Evolutionary conservation across 2,329 filamentous ascomycete species (phyloP).

Genomic region (Cadophora luteo-olivacea): DNA sequence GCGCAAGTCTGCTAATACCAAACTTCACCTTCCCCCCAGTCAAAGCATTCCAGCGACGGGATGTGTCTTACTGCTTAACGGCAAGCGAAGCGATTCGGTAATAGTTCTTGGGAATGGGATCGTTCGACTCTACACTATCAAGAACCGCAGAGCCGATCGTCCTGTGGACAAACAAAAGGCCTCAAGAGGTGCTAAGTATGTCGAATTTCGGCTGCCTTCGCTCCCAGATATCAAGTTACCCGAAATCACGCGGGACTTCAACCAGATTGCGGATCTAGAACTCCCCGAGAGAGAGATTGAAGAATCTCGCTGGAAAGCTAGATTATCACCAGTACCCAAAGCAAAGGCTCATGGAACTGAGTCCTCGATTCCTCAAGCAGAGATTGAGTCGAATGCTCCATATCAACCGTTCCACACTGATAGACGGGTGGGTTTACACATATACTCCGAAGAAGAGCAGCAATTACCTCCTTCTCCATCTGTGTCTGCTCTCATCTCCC

Average conservation of each 20-base stretch:
- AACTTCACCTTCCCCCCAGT: conserved; percentile 69
- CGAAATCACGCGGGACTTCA: conserved; percentile 61
- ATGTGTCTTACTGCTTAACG: conserved; percentile 70
- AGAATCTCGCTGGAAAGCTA: conserved; percentile 47
- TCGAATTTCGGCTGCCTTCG: conserved; percentile 69
- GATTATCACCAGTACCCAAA: conserved; percentile 47
- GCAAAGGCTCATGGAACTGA: conserved; percentile 52
- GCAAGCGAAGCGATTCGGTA: conserved; percentile 66
- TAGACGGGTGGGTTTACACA: conserved; percentile 77
- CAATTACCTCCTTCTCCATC: conserved; percentile 34
- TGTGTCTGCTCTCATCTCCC: conserved; percentile 38
- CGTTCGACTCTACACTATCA: conserved; percentile 64
- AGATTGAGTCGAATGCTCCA: conserved; percentile 94
- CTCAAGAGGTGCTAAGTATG: conserved; percentile 46
- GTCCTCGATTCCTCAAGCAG: conserved; percentile 75
- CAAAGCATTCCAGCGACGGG: conserved; percentile 59
- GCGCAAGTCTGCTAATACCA: conserved; percentile 77
- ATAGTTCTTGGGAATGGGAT: conserved; percentile 70
- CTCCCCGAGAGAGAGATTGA: conserved; percentile 39
- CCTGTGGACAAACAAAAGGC: conserved; percentile 63
- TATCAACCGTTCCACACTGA: conserved; percentile 98
- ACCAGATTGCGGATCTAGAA: conserved; percentile 48
- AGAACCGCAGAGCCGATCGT: conserved; percentile 55
- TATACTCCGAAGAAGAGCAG: conserved; percentile 54
- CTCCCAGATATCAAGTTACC: conserved; percentile 65